Conservation (phyloP, 176 grass and related monocot species). For the Tillandsia fasciculata region DNA sequence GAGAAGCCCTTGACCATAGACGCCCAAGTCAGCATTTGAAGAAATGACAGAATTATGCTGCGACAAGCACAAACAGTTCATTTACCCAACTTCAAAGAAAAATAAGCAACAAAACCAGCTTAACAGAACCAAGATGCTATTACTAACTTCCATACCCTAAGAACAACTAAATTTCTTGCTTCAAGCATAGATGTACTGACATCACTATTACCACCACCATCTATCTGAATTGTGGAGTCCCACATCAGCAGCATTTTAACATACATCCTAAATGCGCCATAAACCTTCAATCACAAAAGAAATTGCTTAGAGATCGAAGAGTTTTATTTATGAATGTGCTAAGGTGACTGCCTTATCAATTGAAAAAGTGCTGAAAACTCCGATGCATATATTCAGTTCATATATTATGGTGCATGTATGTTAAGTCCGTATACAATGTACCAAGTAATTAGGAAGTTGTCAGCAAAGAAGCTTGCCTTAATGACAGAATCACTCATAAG, state of each 20-base stretch:
- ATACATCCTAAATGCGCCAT: slow-evolving; percentile 97
- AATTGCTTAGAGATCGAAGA: neutral
- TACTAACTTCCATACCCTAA: slow-evolving; percentile 54
- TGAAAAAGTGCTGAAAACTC: too few species aligned
- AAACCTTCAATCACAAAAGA: slow-evolving; percentile 62
- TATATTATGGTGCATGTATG: neutral
- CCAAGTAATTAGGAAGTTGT: neutral
- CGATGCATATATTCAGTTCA: neutral
- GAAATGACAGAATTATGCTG: slow-evolving; percentile 95
- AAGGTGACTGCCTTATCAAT: too few species aligned
- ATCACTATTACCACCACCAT: slow-evolving; percentile 78
- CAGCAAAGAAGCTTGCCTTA: slow-evolving; percentile 45
- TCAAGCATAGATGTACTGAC: slow-evolving; percentile 86
- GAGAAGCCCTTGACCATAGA: slow-evolving; percentile 98
- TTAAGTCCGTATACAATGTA: neutral
- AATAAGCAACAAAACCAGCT: slow-evolving; percentile 15
- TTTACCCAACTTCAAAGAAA: neutral
- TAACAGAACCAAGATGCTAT: slow-evolving; percentile 11
- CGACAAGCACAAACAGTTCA: slow-evolving; percentile 13
- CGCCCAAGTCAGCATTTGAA: slow-evolving; percentile 89
- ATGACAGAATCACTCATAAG: slow-evolving; percentile 97
- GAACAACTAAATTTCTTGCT: slow-evolving; percentile 88
- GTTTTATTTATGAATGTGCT: neutral
- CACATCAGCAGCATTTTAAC: slow-evolving; percentile 98
- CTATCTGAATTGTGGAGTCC: slow-evolving; percentile 93